Conservation (phyloP, 169 alveolate genomes). For the Eimeria brunetti region DNA sequence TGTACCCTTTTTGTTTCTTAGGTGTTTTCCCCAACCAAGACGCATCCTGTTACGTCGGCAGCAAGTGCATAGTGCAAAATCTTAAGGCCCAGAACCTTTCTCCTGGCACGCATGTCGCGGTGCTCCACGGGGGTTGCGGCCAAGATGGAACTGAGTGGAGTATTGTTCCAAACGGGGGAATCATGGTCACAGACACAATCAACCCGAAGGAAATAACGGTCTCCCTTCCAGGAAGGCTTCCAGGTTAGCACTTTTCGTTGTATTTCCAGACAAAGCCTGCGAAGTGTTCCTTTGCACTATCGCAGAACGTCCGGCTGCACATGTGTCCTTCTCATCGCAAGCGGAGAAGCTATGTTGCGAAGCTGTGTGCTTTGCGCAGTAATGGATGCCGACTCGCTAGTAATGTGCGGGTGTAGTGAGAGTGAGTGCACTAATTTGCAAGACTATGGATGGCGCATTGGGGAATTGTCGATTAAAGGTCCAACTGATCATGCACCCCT, state of each 20-base stretch:
- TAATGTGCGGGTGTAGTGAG: slow-evolving; percentile 62
- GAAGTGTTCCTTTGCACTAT: neutral
- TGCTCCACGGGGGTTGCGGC: slow-evolving; percentile 71
- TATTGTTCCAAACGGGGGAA: slow-evolving; percentile 29
- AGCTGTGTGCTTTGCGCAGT: slow-evolving; percentile 30
- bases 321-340: neutral
- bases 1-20: slow-evolving; percentile 13
- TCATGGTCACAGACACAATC: slow-evolving; percentile 11
- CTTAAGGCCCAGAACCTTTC: slow-evolving; percentile 31
- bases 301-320: neutral
- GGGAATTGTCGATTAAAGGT: slow-evolving; percentile 26
- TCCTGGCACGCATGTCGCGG: neutral
- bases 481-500: slow-evolving; percentile 34
- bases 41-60: slow-evolving; percentile 36
- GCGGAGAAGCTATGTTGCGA: neutral
- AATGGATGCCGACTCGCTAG: neutral
- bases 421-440: slow-evolving; percentile 16
- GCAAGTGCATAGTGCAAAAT: neutral
- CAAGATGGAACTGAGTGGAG: slow-evolving; percentile 32
- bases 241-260: slow-evolving; percentile 24
- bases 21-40: slow-evolving; percentile 66
- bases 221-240: slow-evolving; percentile 29
- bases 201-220: neutral
- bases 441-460: slow-evolving; percentile 70
- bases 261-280: neutral